Conservation (phyloP, 176 grass and related monocot genomes). For the Juncus inflexus region DNA sequence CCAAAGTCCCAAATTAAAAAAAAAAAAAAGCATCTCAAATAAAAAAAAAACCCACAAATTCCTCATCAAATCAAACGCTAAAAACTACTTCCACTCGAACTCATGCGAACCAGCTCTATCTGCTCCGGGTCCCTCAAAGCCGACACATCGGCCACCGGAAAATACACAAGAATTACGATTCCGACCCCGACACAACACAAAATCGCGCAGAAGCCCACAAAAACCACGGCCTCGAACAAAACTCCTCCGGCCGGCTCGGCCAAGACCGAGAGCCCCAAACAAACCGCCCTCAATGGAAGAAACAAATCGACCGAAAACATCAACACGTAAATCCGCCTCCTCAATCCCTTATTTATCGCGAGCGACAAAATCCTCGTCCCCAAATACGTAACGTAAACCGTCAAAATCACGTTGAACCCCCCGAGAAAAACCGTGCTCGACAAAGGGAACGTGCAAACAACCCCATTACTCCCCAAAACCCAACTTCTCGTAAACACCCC, state of each 20-base stretch:
- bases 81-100: conserved; percentile 29
- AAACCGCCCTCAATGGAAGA: conserved; percentile 50
- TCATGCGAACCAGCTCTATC: conserved; percentile 41
- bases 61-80: background rate
- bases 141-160: conserved; percentile 69
- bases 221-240: conserved; percentile 61
- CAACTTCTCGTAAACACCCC: conserved; percentile 44
- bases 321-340: conserved; percentile 75
- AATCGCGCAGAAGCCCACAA: conserved; percentile 74
- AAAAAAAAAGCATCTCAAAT: conserved; percentile 6
- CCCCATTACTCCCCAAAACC: conserved; percentile 24
- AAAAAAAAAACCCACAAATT: background rate
- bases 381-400: conserved; percentile 62
- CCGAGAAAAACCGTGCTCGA: conserved; percentile 82
- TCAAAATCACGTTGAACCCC: conserved; percentile 60
- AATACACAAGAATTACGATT: conserved; percentile 79
- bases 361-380: conserved; percentile 55
- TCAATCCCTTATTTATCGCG: conserved; percentile 87
- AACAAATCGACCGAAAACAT: conserved; percentile 47
- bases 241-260: conserved; percentile 46
- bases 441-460: conserved; percentile 74
- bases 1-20: background rate
- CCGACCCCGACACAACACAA: conserved; percentile 61
- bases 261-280: conserved; percentile 73
- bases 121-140: conserved; percentile 52